Percentiles rank a stretch among this genome's conserved stretches.
phyloP scores from a whole-genome alignment of 345 rosid species.

The Leavenworthia alabamica region DNA sequence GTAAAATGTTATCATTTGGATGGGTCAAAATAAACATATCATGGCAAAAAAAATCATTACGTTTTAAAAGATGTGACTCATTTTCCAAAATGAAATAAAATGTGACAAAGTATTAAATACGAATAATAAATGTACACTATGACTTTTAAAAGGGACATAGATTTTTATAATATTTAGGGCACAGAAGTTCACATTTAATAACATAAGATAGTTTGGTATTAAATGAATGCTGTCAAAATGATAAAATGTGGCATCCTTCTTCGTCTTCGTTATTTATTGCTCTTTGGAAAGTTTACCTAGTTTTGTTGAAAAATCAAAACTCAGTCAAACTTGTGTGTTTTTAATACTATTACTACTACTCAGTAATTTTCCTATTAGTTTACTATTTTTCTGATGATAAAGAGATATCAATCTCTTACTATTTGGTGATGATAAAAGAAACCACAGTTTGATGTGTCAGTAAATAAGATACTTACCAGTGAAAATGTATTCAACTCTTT shows the following conservation, averaged over 20 bases:
- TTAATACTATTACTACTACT: slow-evolving; percentile 16
- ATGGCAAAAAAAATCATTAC: not conserved
- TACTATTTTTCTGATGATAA: slow-evolving; percentile 22
- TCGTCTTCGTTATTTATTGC: slow-evolving; percentile 18
- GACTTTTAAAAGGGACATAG: slow-evolving; percentile 8
- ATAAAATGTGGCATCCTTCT: slow-evolving; percentile 3
- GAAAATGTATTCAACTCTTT: not conserved
- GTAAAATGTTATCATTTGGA: slow-evolving; percentile 9
- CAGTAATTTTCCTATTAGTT: slow-evolving; percentile 22
- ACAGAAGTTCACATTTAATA: slow-evolving; percentile 24
- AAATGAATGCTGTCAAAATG: slow-evolving; percentile 24
- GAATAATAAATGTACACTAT: slow-evolving; percentile 3
- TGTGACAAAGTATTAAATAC: slow-evolving; percentile 12
- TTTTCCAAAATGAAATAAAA: slow-evolving; percentile 4
- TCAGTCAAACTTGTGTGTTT: slow-evolving; percentile 23
- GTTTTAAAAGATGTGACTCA: not conserved
- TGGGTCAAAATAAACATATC: not conserved
- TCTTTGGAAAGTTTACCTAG: not conserved
- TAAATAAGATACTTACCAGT: slow-evolving; percentile 22
- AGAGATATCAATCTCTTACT: slow-evolving; percentile 1
- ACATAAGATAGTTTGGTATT: slow-evolving; percentile 21
- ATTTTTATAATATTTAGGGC: not conserved
- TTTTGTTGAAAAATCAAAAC: not conserved
- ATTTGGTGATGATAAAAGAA: not conserved
- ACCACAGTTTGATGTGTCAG: slow-evolving; percentile 21